These are phyloP conservation scores for Russula earlei DNA, from an alignment of 768 basidiomycete genomes.

Conservation along the genomic window DNA sequence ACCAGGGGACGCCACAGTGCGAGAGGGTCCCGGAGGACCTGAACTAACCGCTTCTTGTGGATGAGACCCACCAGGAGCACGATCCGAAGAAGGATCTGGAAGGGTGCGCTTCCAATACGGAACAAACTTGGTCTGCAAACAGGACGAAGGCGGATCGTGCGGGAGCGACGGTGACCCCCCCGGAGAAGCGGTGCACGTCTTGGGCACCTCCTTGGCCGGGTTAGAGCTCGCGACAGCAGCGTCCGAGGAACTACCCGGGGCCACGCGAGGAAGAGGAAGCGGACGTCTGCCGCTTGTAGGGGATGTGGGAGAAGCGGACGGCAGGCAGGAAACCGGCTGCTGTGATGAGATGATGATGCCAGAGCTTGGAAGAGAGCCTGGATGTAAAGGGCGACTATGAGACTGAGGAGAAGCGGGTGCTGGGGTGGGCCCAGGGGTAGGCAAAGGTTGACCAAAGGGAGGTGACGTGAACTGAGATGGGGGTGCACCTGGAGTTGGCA, in stretches of 20 bases:
- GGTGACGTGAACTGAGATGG: neutral
- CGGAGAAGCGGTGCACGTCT: neutral
- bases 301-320: conserved; percentile 14
- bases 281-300: conserved; percentile 14
- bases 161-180: neutral
- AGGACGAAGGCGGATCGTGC: neutral
- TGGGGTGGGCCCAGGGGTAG: conserved; percentile 19
- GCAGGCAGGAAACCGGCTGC: neutral
- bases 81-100: conserved; percentile 16
- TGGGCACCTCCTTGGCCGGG: conserved; percentile 13
- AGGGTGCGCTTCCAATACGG: conserved; percentile 21
- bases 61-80: neutral
- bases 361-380: neutral
- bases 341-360: neutral
- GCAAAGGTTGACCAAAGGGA: conserved; percentile 15
- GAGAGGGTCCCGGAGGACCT: neutral
- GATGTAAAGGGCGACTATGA: neutral
- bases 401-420: conserved; percentile 7
- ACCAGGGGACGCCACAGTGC: neutral
- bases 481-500: conserved; percentile 19
- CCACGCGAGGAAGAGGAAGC: conserved; percentile 15
- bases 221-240: conserved; percentile 9
- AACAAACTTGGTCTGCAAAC: conserved; percentile 11
- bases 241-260: neutral
- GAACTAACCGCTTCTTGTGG: conserved; percentile 9